Conservation (phyloP, 768 basidiomycete species). For the Cystobasidium tubakii region DNA sequence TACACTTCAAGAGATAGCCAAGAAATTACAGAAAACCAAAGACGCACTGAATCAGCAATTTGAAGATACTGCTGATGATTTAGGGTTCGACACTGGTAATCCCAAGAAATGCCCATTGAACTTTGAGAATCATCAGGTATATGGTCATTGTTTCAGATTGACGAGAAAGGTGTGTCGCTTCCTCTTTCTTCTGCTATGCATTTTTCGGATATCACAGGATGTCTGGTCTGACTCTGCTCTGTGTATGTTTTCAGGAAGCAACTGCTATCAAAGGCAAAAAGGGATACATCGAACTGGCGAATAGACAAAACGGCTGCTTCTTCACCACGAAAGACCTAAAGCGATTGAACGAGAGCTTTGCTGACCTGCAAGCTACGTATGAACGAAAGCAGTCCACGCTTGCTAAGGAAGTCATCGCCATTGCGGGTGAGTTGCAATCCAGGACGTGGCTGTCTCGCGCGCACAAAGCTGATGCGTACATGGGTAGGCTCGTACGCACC, state of each 20-base stretch:
- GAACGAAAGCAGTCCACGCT: conserved; percentile 68
- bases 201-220: background rate
- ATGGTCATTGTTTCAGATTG: conserved; percentile 86
- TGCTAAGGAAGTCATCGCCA: conserved; percentile 85
- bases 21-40: conserved; percentile 63
- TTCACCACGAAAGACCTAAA: conserved; percentile 78
- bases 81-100: conserved; percentile 62
- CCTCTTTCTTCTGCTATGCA: background rate
- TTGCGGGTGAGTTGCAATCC: conserved; percentile 64
- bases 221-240: background rate
- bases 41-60: conserved; percentile 82
- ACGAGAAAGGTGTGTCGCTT: conserved; percentile 71
- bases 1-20: conserved; percentile 62
- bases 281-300: conserved; percentile 74
- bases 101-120: conserved; percentile 70
- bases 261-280: conserved; percentile 61
- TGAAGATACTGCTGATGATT: conserved; percentile 60
- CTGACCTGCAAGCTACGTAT: conserved; percentile 64
- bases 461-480: background rate
- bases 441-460: background rate
- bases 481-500: conserved; percentile 77
- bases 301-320: conserved; percentile 75
- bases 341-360: conserved; percentile 64
- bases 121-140: conserved; percentile 78
- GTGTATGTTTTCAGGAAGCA: conserved; percentile 60